phyloP scores from a whole-genome alignment of 1,284 basidiomycete genomes.

The Leccinum brunneo-olivaceum region DNA sequence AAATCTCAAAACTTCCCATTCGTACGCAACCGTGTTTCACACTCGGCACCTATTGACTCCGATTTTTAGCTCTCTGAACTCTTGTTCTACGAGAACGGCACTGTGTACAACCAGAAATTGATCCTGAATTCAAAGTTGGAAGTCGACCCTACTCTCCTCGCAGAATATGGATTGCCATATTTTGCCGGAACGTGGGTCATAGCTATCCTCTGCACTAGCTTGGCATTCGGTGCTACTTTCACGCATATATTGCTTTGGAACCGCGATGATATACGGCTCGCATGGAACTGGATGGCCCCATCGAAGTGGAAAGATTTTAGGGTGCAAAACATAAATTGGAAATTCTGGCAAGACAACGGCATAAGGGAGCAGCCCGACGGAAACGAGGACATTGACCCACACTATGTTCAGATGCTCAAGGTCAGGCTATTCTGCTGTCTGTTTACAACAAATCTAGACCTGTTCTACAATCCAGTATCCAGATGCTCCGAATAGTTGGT shows the following conservation, averaged over 20 bases:
- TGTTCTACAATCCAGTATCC: conserved; percentile 31
- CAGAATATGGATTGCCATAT: conserved; percentile 36
- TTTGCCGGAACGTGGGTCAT: conserved; percentile 36
- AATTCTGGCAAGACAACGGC: conserved; percentile 40
- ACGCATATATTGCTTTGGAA: conserved; percentile 49
- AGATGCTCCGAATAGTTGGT: conserved; percentile 45
- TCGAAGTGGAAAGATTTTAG: conserved; percentile 26
- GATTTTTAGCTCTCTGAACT: conserved; percentile 35
- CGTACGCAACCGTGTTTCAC: conserved; percentile 19
- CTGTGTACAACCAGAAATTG: conserved; percentile 38
- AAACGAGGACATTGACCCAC: conserved; percentile 36
- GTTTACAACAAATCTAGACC: not conserved
- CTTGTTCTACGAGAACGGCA: conserved; percentile 44
- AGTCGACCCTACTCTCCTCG: conserved; percentile 38
- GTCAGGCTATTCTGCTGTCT: conserved; percentile 19
- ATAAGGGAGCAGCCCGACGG: conserved; percentile 29
- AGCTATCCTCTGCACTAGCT: conserved; percentile 21
- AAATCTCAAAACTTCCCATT: conserved; percentile 43
- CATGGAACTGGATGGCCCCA: conserved; percentile 38
- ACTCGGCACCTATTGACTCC: not conserved
- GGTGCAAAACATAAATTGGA: too few relatives aligned
- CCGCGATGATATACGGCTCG: conserved; percentile 34
- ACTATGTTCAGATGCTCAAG: conserved; percentile 48
- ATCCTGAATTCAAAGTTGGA: conserved; percentile 44
- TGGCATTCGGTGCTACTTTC: conserved; percentile 42